Evolutionary conservation across 257 asterid species (phyloP).

Genomic region (Craterostigma plantagineum): DNA sequence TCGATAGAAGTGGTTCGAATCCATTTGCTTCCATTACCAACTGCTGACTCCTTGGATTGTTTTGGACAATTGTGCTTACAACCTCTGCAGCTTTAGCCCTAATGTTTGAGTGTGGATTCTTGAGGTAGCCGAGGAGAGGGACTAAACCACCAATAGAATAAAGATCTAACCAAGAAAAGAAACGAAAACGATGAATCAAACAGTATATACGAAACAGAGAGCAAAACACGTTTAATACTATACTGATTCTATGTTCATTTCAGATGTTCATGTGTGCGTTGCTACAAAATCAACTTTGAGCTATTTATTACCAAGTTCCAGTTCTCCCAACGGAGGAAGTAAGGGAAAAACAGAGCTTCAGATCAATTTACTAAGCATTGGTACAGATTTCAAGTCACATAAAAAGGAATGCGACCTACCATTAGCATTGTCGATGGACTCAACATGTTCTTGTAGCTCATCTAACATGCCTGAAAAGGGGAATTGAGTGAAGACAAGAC

Average conservation of each 20-base stretch:
- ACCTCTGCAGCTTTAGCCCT: constrained; percentile 95
- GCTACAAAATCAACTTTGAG: too few species aligned
- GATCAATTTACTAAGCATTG: too few species aligned
- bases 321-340: too few species aligned
- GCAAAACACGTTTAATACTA: too few species aligned
- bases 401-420: constrained; percentile 29
- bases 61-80: constrained; percentile 75
- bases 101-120: constrained; percentile 54
- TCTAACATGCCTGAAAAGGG: constrained; percentile 61
- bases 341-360: too few species aligned
- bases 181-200: not conserved
- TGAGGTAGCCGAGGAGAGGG: constrained; percentile 62
- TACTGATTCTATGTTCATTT: too few species aligned
- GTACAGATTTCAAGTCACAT: too few species aligned
- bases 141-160: constrained; percentile 75
- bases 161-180: constrained; percentile 33
- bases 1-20: constrained; percentile 45
- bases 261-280: too few species aligned
- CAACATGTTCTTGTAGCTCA: constrained; percentile 93
- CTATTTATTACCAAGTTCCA: too few species aligned
- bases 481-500: too few species aligned
- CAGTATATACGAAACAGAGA: too few species aligned
- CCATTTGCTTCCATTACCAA: constrained; percentile 86
- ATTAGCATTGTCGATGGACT: constrained; percentile 81
- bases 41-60: constrained; percentile 79